Base-by-base conservation (phyloP, 345 rosid species). In the Pistacia integerrima region DNA sequence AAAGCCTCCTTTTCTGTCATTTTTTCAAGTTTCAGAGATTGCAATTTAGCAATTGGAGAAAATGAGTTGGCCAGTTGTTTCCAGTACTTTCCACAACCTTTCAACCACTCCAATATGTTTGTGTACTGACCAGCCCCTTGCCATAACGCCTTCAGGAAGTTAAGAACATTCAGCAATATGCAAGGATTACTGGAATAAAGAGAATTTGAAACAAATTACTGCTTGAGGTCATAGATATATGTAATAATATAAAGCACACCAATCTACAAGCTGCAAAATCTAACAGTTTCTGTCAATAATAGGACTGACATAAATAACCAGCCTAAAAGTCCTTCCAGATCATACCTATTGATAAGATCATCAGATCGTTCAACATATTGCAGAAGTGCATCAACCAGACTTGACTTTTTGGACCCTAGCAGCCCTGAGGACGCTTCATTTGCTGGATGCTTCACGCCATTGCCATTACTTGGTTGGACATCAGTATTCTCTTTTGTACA, bases 131-230 rank as follows among this genome's bases (percentile, higher is more conserved):
- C 91, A 82, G 95, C 98, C 76, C 94, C 97, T 84, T 92, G 93
- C 98, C 99, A 96, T 83, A 91, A 82, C 62, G 94, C 84, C 90
- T 91, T 96, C 55, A 96, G 85, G 84, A 96, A 86, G 79, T 86
- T 82, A 72, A 93, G 87, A 64, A 89, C 74, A 80, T 78, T 71
- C 77, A 92, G 86, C 81, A 92, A 82, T 65, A 84, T 56, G 56
- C 80, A 64, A 9, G 97, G 87, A 77, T 88, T 84, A 79, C 99
- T 96, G 94, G 66, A 85, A 82, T 74, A 70, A 67, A 58, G 25
- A 55, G 60, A 63, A 64, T 35, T 64, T 36, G 10, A 73, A 57
- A 73, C 52, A 54, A 76, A 56, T 54, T 56, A 78, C 18, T 72
- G 66, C 38, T 8, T n/a, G 64, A 18, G 20, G 20, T 33, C 22